Percentiles rank a stretch among this genome's conserved stretches.
Conservation (phyloP, 2,329 filamentous ascomycete species). For the Ophiocordyceps polyrhachis-furcata region DNA sequence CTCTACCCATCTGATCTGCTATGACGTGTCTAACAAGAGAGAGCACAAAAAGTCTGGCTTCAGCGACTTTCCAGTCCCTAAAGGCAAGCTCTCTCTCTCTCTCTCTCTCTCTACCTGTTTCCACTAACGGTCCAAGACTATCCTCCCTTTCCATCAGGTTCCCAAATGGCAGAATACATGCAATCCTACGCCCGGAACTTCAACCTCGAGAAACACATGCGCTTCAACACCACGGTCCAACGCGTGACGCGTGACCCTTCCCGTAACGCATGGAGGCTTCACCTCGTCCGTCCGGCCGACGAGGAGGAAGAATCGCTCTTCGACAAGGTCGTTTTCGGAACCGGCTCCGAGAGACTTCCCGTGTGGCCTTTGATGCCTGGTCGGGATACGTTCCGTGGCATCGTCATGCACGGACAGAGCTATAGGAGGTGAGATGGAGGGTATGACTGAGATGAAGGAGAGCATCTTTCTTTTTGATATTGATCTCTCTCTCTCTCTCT, state of each 20-base stretch:
- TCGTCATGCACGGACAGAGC: slow-evolving; percentile 5
- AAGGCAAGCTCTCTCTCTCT: slow-evolving; percentile 4
- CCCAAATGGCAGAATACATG: slow-evolving; percentile 14
- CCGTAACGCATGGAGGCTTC: neutral
- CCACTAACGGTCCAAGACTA: too few species aligned
- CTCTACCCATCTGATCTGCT: too few species aligned
- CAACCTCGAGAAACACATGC: slow-evolving; percentile 9
- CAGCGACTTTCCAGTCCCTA: slow-evolving; percentile 17
- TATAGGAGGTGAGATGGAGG: slow-evolving; percentile 1
- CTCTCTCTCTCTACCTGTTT: too few species aligned
- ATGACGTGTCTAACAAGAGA: neutral
- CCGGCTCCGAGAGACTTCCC: slow-evolving; percentile 15
- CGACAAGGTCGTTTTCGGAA: slow-evolving; percentile 21
- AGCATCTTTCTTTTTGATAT: too few species aligned
- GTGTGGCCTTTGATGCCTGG: slow-evolving; percentile 18
- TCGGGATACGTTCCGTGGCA: slow-evolving; percentile 12
- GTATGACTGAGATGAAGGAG: neutral
- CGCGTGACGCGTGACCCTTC: slow-evolving; percentile 5
- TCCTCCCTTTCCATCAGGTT: slow-evolving; percentile 7
- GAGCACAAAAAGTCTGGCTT: slow-evolving; percentile 12
- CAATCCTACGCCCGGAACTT: slow-evolving; percentile 17
- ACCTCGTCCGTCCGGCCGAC: neutral
- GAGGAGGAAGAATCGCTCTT: slow-evolving; percentile 7
- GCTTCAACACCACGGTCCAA: slow-evolving; percentile 10
- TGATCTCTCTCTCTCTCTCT: neutral